These are phyloP conservation scores for Lycium barbarum DNA, from an alignment of 257 asterid genomes.

Conservation along the genomic window DNA sequence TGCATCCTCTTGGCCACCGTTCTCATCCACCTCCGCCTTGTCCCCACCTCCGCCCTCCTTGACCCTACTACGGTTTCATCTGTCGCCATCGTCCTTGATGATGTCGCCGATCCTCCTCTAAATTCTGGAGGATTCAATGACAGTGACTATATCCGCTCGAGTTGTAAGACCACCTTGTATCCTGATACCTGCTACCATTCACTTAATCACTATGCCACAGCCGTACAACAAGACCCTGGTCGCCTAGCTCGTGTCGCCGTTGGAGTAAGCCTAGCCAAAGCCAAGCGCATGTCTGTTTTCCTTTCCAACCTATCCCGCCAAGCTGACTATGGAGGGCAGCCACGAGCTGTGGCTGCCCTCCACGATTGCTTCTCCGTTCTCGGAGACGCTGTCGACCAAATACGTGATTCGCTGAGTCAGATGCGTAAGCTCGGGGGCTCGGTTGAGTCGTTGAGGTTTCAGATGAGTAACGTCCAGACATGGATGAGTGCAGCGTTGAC, in stretches of 20 bases:
- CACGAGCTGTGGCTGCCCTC: slow-evolving; percentile 60
- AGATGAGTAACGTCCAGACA: slow-evolving; percentile 88
- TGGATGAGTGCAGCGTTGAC: slow-evolving; percentile 98
- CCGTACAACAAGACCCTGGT: slow-evolving; percentile 29
- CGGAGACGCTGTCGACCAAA: slow-evolving; percentile 73
- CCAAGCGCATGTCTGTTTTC: slow-evolving; percentile 31
- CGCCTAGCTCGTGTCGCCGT: slow-evolving; percentile 33
- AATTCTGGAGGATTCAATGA: not conserved
- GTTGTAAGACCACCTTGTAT: slow-evolving; percentile 29
- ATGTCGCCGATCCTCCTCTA: not conserved
- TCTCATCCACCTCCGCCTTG: slow-evolving; percentile 30
- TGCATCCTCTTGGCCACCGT: slow-evolving; percentile 21
- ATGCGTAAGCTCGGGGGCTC: slow-evolving; percentile 61
- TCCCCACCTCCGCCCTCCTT: slow-evolving; percentile 5
- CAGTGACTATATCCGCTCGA: slow-evolving; percentile 26
- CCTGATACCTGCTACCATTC: slow-evolving; percentile 35
- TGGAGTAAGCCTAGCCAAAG: slow-evolving; percentile 32
- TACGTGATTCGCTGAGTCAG: slow-evolving; percentile 68
- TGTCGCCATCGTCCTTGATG: not conserved
- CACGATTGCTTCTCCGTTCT: slow-evolving; percentile 71
- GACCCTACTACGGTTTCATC: not conserved
- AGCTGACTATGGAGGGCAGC: slow-evolving; percentile 59
- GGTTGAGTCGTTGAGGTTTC: slow-evolving; percentile 68
- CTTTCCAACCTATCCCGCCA: slow-evolving; percentile 44
- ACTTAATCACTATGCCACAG: slow-evolving; percentile 33